A percentile compares a stretch with the other conserved stretches of the same genome.
Evolutionary conservation across 441 rosid species (phyloP).

Genomic region (Pelargonium fulgidum): DNA sequence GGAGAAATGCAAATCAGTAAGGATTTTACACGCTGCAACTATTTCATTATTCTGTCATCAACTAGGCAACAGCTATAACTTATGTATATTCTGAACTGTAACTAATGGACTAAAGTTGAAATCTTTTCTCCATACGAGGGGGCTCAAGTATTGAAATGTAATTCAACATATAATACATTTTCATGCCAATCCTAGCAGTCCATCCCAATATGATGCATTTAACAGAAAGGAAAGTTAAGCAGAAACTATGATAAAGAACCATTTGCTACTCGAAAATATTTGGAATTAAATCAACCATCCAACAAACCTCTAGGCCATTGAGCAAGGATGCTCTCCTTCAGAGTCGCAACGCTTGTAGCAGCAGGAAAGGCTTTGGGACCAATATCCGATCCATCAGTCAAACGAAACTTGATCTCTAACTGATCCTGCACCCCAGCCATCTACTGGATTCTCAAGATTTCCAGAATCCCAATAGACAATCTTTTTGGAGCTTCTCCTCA

Average conservation of each 20-base stretch:
- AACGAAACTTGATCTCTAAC: slow-evolving; percentile 85
- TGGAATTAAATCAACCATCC: slow-evolving; percentile 9
- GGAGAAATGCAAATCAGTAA: not conserved
- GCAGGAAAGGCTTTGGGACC: slow-evolving; percentile 84
- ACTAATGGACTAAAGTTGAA: not conserved
- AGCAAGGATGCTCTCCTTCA: slow-evolving; percentile 88
- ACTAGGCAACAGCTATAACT: not conserved
- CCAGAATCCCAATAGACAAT: slow-evolving; percentile 22
- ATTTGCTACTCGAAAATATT: not conserved
- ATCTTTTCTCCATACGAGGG: not conserved
- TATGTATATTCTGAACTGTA: not conserved
- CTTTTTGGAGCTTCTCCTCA: slow-evolving; percentile 23
- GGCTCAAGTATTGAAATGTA: not conserved
- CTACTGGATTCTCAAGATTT: slow-evolving; percentile 22
- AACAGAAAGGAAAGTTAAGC: not conserved
- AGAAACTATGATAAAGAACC: not conserved
- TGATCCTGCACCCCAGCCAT: slow-evolving; percentile 83
- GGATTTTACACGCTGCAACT: not conserved
- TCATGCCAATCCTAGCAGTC: not conserved
- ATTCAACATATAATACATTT: not conserved
- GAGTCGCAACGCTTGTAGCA: slow-evolving; percentile 69
- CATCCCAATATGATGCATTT: not conserved
- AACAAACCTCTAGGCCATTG: slow-evolving; percentile 91
- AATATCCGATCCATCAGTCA: slow-evolving; percentile 86
- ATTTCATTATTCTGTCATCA: not conserved